Evolutionary conservation across 768 basidiomycete genomes (phyloP), one percentile per base, ranked within the genome.

Genomic region (Collybia sordida): DNA sequence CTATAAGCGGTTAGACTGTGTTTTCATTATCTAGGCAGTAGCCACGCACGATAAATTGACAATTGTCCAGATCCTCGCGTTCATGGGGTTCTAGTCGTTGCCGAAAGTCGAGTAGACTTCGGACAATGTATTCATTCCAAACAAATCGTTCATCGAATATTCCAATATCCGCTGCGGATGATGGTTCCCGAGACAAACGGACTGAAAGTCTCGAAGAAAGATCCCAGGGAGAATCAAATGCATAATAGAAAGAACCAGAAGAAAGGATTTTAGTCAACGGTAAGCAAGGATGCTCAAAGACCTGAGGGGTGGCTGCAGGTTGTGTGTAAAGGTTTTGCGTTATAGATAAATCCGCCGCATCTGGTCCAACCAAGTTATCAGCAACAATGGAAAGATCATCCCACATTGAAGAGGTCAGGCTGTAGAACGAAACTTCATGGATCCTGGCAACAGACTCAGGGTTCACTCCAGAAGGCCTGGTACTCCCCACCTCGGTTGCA

Each of bases 101-200:
- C 43, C 97, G 75, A 68, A 98, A 98, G 60, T 93, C 88, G 28
- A 98, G 78, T 47, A 98, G 70, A 59, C 92, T 90, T 37, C 85
- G 78, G 39, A 95, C 80, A 46, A 98, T 85, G 59, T 86, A 95
- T 58, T 90, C 86, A 63, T 99, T 99, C 96, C 96, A 99, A 11
- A 98, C 81, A 63, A 95, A 96, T 44, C 90, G 81, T 47, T 85
- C 84, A 63, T 95, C 92, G 57, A 86, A 92, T n/a, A 75, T 70
- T 19, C 72, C 75, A 7, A 78, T 63, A 58, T 89, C 83, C 53
- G 70, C 71, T 31, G 64, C 57, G 34, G 68, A 55, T 34, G 61
- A 69, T 47, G 64, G 68, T 58, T 79, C 77, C 64, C 81, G 72
- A 51, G 77, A 68, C 43, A 94, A 66, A 3, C 94, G 81, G 27